Evolutionary conservation across 306 rosid genomes (phyloP).

Genomic region (Potentilla sterilis): DNA sequence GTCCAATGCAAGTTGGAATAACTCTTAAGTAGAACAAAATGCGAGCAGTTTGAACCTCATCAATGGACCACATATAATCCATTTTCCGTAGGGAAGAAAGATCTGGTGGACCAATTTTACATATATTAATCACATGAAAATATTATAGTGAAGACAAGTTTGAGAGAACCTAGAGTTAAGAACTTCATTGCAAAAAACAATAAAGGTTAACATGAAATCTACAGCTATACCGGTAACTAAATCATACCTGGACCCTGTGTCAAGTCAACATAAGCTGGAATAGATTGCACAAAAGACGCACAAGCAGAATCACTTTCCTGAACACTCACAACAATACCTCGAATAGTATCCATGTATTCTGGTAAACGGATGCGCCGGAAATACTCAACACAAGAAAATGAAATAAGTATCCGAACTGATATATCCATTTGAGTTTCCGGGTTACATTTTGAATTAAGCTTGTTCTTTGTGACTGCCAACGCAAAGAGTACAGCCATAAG

Average conservation of each 20-base stretch:
- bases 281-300: conserved; percentile 58
- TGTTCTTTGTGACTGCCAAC: conserved; percentile 72
- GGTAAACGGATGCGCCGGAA: conserved; percentile 86
- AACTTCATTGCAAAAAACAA: conserved; percentile 2
- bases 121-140: conserved; percentile 6
- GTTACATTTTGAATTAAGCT: conserved; percentile 47
- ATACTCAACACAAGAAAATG: conserved; percentile 85
- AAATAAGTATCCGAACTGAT: conserved; percentile 62
- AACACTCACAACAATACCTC: conserved; percentile 69
- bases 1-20: conserved; percentile 73
- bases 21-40: conserved; percentile 77
- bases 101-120: conserved; percentile 34
- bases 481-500: conserved; percentile 90
- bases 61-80: conserved; percentile 67
- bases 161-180: not conserved
- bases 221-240: conserved; percentile 8
- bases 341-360: conserved; percentile 85
- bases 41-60: conserved; percentile 88
- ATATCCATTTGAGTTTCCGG: conserved; percentile 49
- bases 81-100: conserved; percentile 34
- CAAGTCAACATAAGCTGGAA: conserved; percentile 71
- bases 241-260: conserved; percentile 66
- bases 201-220: not conserved
- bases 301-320: conserved; percentile 74
- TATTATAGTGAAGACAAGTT: not conserved